Conservation (phyloP, 2,329 filamentous ascomycete genomes). For the Aspergillus fischeri region DNA sequence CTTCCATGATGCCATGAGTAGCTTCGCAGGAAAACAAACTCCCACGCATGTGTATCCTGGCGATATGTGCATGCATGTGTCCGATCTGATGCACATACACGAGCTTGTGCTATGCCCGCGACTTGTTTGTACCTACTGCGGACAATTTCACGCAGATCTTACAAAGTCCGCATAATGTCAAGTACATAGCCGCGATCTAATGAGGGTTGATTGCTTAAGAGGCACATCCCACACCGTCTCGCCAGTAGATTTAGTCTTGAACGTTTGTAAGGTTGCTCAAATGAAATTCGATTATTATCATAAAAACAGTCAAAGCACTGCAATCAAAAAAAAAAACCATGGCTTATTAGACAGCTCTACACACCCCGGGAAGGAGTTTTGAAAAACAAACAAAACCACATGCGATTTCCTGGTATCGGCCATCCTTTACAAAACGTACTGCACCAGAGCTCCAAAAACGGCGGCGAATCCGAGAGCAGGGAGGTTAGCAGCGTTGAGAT, state of each 20-base stretch:
- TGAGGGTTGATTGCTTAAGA: neutral
- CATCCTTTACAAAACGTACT: slow-evolving; percentile 44
- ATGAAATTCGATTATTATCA: slow-evolving; percentile 41
- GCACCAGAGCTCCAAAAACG: slow-evolving; percentile 42
- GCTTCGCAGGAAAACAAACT: neutral
- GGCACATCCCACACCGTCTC: neutral
- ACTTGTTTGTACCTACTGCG: neutral
- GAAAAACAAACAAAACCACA: slow-evolving; percentile 24
- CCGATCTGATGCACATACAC: neutral
- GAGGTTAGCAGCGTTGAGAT: slow-evolving; percentile 31
- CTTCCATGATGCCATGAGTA: neutral
- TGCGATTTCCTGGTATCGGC: slow-evolving; percentile 25
- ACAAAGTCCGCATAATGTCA: neutral
- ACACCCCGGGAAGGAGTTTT: slow-evolving; percentile 21
- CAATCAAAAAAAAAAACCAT: slow-evolving; percentile 25
- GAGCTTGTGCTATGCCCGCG: neutral
- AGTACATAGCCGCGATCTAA: neutral
- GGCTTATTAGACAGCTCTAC: slow-evolving; percentile 37
- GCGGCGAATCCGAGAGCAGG: slow-evolving; percentile 42
- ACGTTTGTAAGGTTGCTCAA: slow-evolving; percentile 23
- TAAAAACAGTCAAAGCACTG: slow-evolving; percentile 33
- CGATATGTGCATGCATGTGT: neutral
- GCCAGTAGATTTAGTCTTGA: neutral
- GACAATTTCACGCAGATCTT: neutral
- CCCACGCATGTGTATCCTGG: neutral